These are phyloP conservation scores for Styphnolobium japonicum DNA, from an alignment of 306 rosid species.

Conservation along the genomic window DNA sequence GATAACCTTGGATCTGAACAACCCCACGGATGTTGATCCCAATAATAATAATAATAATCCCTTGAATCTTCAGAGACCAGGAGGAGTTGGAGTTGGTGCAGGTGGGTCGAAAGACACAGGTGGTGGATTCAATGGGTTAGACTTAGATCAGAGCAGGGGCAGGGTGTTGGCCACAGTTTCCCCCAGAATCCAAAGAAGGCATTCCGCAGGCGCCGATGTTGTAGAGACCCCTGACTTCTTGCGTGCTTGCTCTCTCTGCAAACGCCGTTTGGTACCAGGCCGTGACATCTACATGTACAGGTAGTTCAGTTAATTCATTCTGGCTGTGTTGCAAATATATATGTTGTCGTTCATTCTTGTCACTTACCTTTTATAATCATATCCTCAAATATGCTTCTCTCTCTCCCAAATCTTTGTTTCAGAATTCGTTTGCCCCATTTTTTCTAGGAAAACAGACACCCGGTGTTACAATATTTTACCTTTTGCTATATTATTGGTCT, in stretches of 20 bases:
- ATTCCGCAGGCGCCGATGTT: constrained; percentile 40
- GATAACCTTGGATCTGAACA: constrained; percentile 71
- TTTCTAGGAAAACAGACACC: not conserved
- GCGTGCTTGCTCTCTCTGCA: constrained; percentile 74
- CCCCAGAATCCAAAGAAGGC: constrained; percentile 44
- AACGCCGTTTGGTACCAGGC: constrained; percentile 59
- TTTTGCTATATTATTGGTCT: not conserved
- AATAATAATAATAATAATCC: not conserved
- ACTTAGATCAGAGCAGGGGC: constrained; percentile 45
- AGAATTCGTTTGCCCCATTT: not conserved
- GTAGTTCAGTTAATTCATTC: constrained; percentile 28
- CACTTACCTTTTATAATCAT: too few species aligned
- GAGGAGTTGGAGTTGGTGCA: not conserved
- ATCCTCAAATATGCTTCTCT: not conserved
- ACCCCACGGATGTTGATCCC: constrained; percentile 24
- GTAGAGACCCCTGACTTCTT: constrained; percentile 50
- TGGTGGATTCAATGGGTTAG: constrained; percentile 26
- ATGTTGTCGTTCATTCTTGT: too few species aligned
- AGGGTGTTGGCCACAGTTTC: constrained; percentile 29
- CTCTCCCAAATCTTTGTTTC: not conserved
- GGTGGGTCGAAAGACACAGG: not conserved
- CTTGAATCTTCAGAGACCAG: not conserved
- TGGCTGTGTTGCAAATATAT: too few species aligned
- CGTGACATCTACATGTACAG: constrained; percentile 97
- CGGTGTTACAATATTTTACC: not conserved